A percentile compares a stretch with the other conserved stretches of the same genome.
Conservation (phyloP, 2,329 filamentous ascomycete species). For the Sclerotinia subarctica region DNA sequence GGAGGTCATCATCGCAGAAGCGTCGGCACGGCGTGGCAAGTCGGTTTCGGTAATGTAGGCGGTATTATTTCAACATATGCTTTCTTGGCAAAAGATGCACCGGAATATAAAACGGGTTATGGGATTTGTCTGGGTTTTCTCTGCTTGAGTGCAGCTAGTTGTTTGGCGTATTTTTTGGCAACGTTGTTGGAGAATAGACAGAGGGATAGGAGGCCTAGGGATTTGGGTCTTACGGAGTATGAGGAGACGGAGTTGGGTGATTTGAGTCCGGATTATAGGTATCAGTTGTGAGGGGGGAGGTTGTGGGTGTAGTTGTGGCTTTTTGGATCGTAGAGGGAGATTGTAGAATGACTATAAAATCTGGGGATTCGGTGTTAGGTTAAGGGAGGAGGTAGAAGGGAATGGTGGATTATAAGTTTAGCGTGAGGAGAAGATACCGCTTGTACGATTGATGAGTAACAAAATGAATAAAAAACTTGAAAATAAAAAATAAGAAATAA, state of each 20-base stretch:
- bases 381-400: no score
- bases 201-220: slow-evolving; percentile 47
- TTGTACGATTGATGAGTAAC: no score
- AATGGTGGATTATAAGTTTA: no score
- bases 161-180: slow-evolving; percentile 56
- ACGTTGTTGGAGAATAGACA: slow-evolving; percentile 60
- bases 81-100: slow-evolving; percentile 65
- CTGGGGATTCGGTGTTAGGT: no score
- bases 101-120: slow-evolving; percentile 69
- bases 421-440: no score
- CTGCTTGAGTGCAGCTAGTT: slow-evolving; percentile 61
- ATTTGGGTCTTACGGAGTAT: slow-evolving; percentile 54
- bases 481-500: no score
- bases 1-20: slow-evolving; percentile 68
- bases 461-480: no score
- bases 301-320: background rate
- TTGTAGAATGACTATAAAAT: no score
- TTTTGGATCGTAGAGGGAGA: background rate
- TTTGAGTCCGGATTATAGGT: slow-evolving; percentile 39
- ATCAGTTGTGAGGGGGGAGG: slow-evolving; percentile 27
- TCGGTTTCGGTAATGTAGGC: slow-evolving; percentile 76
- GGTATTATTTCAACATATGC: slow-evolving; percentile 74
- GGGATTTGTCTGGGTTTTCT: slow-evolving; percentile 73
- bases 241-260: slow-evolving; percentile 53
- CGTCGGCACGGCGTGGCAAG: slow-evolving; percentile 72